These are phyloP conservation scores for Globisporangium parvum DNA, from an alignment of 352 stramenopile species.

Conservation along the genomic window DNA sequence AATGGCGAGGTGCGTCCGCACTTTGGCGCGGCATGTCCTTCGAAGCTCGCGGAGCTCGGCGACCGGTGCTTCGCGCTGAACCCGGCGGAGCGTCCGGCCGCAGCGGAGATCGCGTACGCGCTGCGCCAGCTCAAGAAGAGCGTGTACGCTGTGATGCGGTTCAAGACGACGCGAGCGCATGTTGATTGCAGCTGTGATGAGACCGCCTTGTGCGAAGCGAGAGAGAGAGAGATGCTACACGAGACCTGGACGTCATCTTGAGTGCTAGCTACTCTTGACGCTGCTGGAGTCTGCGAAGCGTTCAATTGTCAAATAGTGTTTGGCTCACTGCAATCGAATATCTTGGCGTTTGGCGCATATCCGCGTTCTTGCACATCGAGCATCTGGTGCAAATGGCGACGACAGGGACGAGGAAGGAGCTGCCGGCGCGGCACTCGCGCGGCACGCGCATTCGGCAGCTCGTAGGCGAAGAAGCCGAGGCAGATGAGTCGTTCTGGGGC, in stretches of 20 bases:
- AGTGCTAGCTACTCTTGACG: no score
- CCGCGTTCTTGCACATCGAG: not conserved
- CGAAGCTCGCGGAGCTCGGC: not conserved
- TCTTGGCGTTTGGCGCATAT: no score
- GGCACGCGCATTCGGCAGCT: constrained; percentile 80
- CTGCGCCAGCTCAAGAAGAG: constrained; percentile 1
- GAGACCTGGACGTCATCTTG: no score
- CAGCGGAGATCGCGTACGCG: not conserved
- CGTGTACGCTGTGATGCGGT: no score
- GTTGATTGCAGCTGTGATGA: no score
- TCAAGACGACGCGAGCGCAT: not conserved
- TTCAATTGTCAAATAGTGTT: no score
- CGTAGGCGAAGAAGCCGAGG: constrained; percentile 81
- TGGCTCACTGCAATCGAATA: no score
- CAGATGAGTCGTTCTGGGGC: constrained; percentile 84
- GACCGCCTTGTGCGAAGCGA: constrained; percentile 3
- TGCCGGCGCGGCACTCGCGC: constrained; percentile 60
- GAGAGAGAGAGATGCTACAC: no score
- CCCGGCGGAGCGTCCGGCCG: not conserved
- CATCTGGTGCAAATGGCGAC: not conserved
- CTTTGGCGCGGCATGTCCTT: not conserved
- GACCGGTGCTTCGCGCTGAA: not conserved
- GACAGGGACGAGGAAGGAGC: constrained; percentile 21
- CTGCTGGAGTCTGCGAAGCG: no score
- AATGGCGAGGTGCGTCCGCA: constrained; percentile 16